These are phyloP conservation scores for Claviceps sp. DNA, from an alignment of 2,329 filamentous ascomycete genomes.

Conservation along the genomic window DNA sequence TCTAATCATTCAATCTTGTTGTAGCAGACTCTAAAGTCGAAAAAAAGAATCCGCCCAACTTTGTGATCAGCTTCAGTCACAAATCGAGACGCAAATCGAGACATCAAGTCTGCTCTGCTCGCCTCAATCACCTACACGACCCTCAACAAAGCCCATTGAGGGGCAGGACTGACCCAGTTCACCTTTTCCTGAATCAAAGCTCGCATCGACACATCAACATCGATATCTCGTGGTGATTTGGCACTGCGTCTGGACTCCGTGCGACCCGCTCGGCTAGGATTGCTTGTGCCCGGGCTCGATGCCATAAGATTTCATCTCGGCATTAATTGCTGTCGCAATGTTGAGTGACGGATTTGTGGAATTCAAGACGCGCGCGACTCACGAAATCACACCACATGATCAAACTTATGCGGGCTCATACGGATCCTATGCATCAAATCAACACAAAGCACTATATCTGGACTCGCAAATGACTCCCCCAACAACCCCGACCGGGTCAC, in stretches of 20 bases:
- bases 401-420: conserved; percentile 14
- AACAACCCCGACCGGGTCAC: conserved; percentile 56
- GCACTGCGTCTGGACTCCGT: neutral
- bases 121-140: neutral
- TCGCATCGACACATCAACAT: neutral
- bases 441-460: conserved; percentile 28
- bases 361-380: conserved; percentile 48
- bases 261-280: conserved; percentile 8
- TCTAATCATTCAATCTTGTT: conserved; percentile 5
- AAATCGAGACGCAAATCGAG: neutral
- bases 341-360: conserved; percentile 32
- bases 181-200: neutral
- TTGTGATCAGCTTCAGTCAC: neutral
- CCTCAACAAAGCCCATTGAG: neutral
- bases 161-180: neutral
- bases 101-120: neutral
- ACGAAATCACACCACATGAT: conserved; percentile 39
- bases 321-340: conserved; percentile 21
- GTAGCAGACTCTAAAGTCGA: conserved; percentile 1
- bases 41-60: neutral
- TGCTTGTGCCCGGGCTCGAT: conserved; percentile 13
- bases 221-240: neutral
- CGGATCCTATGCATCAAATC: conserved; percentile 17
- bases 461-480: conserved; percentile 63
- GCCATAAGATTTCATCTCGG: conserved; percentile 14